Evolutionary conservation across 495 filamentous ascomycete genomes (phyloP).

Genomic region (Hyaloscypha bicolor): DNA sequence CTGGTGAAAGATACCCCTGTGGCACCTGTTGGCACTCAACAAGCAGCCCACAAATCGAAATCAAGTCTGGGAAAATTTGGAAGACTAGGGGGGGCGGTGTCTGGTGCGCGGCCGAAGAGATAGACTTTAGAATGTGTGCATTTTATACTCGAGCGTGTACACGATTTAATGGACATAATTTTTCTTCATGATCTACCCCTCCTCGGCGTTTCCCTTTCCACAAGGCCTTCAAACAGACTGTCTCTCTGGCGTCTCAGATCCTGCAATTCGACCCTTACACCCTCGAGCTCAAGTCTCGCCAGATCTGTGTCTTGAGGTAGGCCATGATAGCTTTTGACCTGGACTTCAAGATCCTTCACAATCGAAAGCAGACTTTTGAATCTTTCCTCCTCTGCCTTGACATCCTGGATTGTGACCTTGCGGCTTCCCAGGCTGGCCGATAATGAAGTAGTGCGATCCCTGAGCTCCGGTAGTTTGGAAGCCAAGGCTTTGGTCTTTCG

Average conservation of each 20-base stretch:
- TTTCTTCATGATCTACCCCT: constrained; percentile 36
- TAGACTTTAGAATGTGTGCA: constrained; percentile 7
- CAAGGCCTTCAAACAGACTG: constrained; percentile 64
- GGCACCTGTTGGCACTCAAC: constrained; percentile 38
- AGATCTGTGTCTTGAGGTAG: constrained; percentile 69
- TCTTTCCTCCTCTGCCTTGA: constrained; percentile 53
- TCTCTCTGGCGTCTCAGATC: constrained; percentile 62
- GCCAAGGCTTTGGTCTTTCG: constrained; percentile 59
- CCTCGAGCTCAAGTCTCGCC: constrained; percentile 66
- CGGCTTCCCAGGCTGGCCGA: constrained; percentile 10
- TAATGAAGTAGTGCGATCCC: constrained; percentile 43
- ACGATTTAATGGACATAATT: constrained; percentile 12
- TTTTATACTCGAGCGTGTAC: constrained; percentile 6
- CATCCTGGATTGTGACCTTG: constrained; percentile 44
- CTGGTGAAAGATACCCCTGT: constrained; percentile 45
- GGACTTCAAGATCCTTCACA: constrained; percentile 59
- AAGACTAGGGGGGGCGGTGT: constrained; percentile 65
- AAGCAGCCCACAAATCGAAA: constrained; percentile 57
- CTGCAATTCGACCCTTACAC: constrained; percentile 61
- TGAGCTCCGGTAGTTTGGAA: constrained; percentile 57
- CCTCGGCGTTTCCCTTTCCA: constrained; percentile 52
- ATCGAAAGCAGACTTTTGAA: constrained; percentile 50
- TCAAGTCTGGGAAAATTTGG: constrained; percentile 72
- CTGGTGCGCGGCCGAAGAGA: constrained; percentile 48
- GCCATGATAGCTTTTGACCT: constrained; percentile 63